Evolutionary conservation across 2,329 filamentous ascomycete species (phyloP).

Genomic region (Pezicula neosporulosa): DNA sequence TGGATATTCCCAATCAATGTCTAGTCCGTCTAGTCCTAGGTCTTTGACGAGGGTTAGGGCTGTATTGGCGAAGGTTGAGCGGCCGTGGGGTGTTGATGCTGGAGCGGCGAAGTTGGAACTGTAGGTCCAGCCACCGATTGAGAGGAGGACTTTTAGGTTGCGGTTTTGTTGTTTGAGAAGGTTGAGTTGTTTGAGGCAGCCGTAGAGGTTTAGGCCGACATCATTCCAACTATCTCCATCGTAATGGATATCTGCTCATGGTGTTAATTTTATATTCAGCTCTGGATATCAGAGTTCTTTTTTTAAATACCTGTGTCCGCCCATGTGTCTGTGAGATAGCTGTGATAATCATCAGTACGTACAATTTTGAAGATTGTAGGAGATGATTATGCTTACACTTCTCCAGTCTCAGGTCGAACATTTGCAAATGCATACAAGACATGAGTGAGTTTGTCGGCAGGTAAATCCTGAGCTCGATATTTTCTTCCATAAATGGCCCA

Average conservation of each 20-base stretch:
- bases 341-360: conserved; percentile 3
- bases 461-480: conserved; percentile 81
- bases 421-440: conserved; percentile 91
- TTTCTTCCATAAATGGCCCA: conserved; percentile 83
- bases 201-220: conserved; percentile 76
- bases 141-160: conserved; percentile 80
- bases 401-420: conserved; percentile 71
- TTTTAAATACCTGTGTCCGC: conserved; percentile 63
- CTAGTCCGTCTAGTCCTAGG: conserved; percentile 72
- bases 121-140: conserved; percentile 92
- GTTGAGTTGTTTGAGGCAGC: conserved; percentile 84
- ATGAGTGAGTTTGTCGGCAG: conserved; percentile 78
- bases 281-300: too few relatives aligned
- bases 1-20: conserved; percentile 69
- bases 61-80: conserved; percentile 67
- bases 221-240: conserved; percentile 69
- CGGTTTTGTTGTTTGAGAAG: conserved; percentile 78
- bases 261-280: not conserved
- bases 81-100: conserved; percentile 66
- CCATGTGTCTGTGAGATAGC: conserved; percentile 57
- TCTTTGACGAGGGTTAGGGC: conserved; percentile 76
- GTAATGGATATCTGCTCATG: conserved; percentile 42
- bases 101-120: conserved; percentile 77
- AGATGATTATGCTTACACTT: conserved; percentile 52
- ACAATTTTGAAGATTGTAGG: not conserved